Conservation (phyloP, 179 eudicot species). For the Vitellaria paradoxa region DNA sequence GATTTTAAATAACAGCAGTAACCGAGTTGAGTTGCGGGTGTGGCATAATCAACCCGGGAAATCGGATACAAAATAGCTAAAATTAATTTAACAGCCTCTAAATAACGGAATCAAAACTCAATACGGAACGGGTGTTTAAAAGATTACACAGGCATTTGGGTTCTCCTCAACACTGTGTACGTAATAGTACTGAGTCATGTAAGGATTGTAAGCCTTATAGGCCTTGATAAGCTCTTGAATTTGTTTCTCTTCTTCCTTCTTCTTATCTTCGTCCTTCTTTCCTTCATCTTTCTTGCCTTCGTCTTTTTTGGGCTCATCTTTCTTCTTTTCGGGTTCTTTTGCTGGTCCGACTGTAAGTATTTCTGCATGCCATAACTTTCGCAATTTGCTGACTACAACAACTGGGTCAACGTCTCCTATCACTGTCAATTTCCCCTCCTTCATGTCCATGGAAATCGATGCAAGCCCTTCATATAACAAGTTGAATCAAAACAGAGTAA, state of each 20-base stretch:
- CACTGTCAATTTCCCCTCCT: conserved; percentile 40
- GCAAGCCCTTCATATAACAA: conserved; percentile 32
- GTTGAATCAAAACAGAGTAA: neutral
- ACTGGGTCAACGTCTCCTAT: conserved; percentile 42
- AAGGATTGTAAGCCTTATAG: conserved; percentile 21
- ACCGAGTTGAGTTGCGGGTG: too few relatives aligned
- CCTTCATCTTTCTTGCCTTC: neutral
- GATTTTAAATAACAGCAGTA: too few relatives aligned
- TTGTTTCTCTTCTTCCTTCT: conserved; percentile 17
- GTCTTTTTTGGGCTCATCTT: conserved; percentile 13
- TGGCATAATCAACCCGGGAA: too few relatives aligned
- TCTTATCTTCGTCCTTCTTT: conserved; percentile 17
- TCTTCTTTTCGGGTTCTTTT: conserved; percentile 38
- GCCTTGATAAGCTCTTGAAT: conserved; percentile 20
- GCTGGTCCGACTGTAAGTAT: conserved; percentile 42
- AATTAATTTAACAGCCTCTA: conserved; percentile 1
- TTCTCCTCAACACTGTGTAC: conserved; percentile 29
- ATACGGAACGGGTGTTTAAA: too few relatives aligned
- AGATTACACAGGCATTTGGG: conserved; percentile 42
- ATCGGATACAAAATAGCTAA: too few relatives aligned
- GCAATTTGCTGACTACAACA: conserved; percentile 24
- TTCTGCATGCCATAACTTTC: conserved; percentile 23
- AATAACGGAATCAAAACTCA: too few relatives aligned
- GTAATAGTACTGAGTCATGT: conserved; percentile 16
- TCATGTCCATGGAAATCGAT: conserved; percentile 37